Conservation (phyloP, 192 early-diverging fungal species). For the Geranomyces variabilis region DNA sequence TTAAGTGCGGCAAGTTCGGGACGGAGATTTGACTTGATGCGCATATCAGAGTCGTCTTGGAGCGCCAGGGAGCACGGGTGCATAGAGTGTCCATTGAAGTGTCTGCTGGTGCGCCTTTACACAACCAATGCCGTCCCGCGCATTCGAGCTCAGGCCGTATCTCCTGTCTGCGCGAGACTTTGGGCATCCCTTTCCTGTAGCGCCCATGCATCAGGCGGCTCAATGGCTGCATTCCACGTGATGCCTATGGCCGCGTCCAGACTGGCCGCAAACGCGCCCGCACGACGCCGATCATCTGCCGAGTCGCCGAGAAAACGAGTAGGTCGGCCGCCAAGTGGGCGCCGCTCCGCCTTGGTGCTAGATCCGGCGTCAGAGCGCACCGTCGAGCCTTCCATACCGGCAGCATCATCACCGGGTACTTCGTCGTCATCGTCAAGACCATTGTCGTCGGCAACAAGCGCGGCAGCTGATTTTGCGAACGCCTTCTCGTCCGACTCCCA, state of each 20-base stretch:
- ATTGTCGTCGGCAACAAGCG: neutral
- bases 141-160: too few species aligned
- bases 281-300: neutral
- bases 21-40: too few species aligned
- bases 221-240: neutral
- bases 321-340: neutral
- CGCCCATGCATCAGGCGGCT: neutral
- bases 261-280: neutral
- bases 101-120: too few species aligned
- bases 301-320: neutral
- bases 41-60: too few species aligned
- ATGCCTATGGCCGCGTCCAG: neutral
- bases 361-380: too few species aligned
- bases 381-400: neutral
- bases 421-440: neutral
- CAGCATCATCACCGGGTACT: neutral
- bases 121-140: too few species aligned
- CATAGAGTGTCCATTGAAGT: too few species aligned
- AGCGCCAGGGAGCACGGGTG: too few species aligned
- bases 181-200: too few species aligned
- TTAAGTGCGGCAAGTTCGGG: too few species aligned
- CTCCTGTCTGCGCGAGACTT: too few species aligned
- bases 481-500: slow-evolving; percentile 42
- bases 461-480: neutral
- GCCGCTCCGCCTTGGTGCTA: too few species aligned